Conservation (phyloP, 225 moss, liverwort and hornwort species). For the Marchantia paleacea region DNA sequence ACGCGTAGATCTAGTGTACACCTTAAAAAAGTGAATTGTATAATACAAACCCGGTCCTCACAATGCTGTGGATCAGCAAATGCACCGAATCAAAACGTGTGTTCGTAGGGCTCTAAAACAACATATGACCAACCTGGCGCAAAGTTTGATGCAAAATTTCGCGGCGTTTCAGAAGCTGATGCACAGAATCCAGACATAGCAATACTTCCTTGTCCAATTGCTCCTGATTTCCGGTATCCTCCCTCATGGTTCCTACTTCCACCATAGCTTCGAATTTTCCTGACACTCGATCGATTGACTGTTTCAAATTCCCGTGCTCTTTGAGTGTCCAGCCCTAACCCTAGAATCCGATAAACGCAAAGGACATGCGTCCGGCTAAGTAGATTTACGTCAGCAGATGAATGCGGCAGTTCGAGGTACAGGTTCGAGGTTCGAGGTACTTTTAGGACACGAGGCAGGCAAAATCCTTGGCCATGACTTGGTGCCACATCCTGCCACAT, state of each 20-base stretch:
- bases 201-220: constrained; percentile 36
- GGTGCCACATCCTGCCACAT: neutral
- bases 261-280: neutral
- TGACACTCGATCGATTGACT: neutral
- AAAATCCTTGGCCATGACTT: neutral
- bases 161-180: constrained; percentile 24
- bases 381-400: neutral
- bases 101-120: too few relatives aligned
- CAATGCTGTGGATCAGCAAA: too few relatives aligned
- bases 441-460: neutral
- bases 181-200: constrained; percentile 40
- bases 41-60: too few relatives aligned
- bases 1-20: too few relatives aligned
- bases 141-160: constrained; percentile 30
- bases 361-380: neutral
- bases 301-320: neutral
- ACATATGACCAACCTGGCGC: constrained; percentile 27
- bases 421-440: neutral
- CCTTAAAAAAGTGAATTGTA: too few relatives aligned
- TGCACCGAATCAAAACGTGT: too few relatives aligned
- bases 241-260: neutral
- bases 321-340: neutral
- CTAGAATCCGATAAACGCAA: neutral
- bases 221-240: neutral
- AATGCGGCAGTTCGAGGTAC: too few relatives aligned